These are phyloP conservation scores for Penicillium argentinense DNA, from an alignment of 495 filamentous ascomycete species.

Conservation along the genomic window DNA sequence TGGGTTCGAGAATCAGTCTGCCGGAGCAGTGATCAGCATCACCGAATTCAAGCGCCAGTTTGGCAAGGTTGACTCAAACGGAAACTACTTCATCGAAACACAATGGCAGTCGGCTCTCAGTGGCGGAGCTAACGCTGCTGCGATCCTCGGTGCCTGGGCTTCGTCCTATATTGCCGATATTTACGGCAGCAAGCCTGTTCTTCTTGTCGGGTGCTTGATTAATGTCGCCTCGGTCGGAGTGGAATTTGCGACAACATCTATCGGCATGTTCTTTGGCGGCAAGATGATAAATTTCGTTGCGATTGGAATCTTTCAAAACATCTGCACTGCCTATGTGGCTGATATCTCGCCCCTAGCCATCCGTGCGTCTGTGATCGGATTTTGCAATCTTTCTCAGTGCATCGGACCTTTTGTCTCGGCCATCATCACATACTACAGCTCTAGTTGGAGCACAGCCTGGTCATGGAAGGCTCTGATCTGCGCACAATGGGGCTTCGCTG, in stretches of 20 bases:
- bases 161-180: constrained; percentile 1
- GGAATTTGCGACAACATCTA: constrained; percentile 1
- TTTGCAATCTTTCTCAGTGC: constrained; percentile 4
- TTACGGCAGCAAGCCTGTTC: background rate
- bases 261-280: constrained; percentile 5
- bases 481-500: constrained; percentile 4
- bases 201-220: background rate
- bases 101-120: constrained; percentile 1
- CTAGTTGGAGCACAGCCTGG: background rate
- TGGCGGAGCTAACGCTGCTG: background rate
- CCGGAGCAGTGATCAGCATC: background rate
- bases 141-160: constrained; percentile 1
- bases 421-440: constrained; percentile 8
- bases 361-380: background rate
- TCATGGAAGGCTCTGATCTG: constrained; percentile 3
- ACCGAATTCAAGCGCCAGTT: background rate
- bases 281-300: constrained; percentile 4
- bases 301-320: constrained; percentile 1
- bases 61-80: background rate
- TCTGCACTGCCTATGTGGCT: constrained; percentile 3
- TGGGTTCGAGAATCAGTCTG: constrained; percentile 3
- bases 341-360: constrained; percentile 3
- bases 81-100: background rate
- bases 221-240: constrained; percentile 1
- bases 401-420: constrained; percentile 6